Evolutionary conservation across 2,329 filamentous ascomycete species (phyloP), one percentile per base, ranked within the genome.

Genomic region (Exophiala xenobiotica): DNA sequence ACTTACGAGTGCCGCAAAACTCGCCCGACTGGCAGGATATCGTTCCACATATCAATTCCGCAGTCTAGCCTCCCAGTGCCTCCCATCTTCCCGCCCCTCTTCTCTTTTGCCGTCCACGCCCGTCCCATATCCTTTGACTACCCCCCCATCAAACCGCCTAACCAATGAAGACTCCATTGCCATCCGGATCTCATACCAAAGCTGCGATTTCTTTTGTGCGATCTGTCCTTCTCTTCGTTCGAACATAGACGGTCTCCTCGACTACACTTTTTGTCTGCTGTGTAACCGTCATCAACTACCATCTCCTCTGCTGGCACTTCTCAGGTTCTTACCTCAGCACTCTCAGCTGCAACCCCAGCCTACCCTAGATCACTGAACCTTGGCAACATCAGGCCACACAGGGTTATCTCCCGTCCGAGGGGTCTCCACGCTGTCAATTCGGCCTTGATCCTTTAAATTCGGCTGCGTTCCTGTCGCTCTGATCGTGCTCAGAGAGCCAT

Each of bases 341-440:
- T 23, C 24, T 19, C 24, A 42, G 38, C 46, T 49, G 38, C 6
- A 41, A 22, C 31, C 31, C 24, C 29, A 22, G 33, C 33, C 39
- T 31, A 45, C 31, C 42, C 22, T 27, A 44, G 22, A 18, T n/a
- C 19, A 40, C 38, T 39, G 27, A 43, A 46, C 50, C 55, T 58
- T 55, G 52, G 55, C 52, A 38, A 48, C 24, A 49, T 58, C 55
- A 58, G 55, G 52, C 52, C 55, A 58, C 55, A 58, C 37, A 58
- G 33, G 45, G 46, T 33, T 38, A 26, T 46, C 27, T 23, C 27
- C 51, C 46, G 33, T 31, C 14, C 29, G 26, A 23, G 39, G 49
- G 38, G 49, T 46, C 51, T 57, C 47, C 55, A 53, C 55, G 51
- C 35, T 54, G 47, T 51, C 46, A 43, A 46, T 26, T 49, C 43